Evolutionary conservation across 345 rosid species (phyloP).

Genomic region (Sonneratia caseolaris): DNA sequence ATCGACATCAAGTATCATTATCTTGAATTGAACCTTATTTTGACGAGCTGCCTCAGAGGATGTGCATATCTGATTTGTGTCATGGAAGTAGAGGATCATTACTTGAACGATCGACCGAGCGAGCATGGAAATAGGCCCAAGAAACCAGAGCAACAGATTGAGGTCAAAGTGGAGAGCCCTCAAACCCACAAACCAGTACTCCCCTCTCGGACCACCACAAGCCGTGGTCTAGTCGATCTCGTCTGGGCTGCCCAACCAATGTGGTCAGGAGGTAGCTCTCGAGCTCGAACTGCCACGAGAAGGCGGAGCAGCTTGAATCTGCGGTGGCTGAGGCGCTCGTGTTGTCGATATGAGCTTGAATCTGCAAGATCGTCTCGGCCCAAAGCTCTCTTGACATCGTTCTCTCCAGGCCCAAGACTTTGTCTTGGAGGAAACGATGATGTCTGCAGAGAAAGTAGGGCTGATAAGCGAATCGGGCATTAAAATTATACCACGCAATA

Average conservation of each 20-base stretch:
- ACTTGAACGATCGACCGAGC: conserved; percentile 40
- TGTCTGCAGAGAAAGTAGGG: conserved; percentile 48
- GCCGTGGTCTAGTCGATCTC: too few species aligned
- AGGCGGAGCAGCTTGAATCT: too few species aligned
- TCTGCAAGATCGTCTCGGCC: conserved; percentile 66
- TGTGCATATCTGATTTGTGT: conserved; percentile 14
- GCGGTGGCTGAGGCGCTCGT: too few species aligned
- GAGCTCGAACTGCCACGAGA: too few species aligned
- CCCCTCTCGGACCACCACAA: too few species aligned
- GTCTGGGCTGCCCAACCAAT: too few species aligned
- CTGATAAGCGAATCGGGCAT: conserved; percentile 33
- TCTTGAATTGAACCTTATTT: too few species aligned
- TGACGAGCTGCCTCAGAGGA: too few species aligned
- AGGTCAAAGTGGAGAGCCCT: conserved; percentile 4
- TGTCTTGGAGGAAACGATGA: conserved; percentile 45
- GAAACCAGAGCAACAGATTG: conserved; percentile 60
- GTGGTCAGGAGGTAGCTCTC: too few species aligned
- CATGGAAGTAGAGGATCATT: conserved; percentile 34
- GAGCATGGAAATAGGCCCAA: conserved; percentile 77
- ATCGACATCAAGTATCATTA: too few species aligned
- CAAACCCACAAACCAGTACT: too few species aligned
- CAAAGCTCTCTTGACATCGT: conserved; percentile 57
- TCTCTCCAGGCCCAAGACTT: conserved; percentile 49
- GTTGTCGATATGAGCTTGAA: not conserved
- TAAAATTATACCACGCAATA: too few species aligned